phyloP scores from a whole-genome alignment of 129 eudicot genomes.

The Lactuca sativa region DNA sequence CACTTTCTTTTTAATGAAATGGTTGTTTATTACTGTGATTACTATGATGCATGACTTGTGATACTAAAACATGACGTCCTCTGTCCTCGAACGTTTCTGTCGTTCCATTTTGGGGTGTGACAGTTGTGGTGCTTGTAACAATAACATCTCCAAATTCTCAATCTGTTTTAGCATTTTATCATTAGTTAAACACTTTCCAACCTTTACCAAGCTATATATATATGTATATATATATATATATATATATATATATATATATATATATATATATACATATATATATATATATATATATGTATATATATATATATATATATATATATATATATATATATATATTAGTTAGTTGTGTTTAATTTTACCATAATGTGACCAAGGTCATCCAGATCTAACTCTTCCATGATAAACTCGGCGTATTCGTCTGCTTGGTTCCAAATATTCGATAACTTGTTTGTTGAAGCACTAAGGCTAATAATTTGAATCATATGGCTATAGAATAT shows the following conservation, averaged over 20 bases:
- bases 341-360: slow-evolving; percentile 5
- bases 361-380: slow-evolving; percentile 62
- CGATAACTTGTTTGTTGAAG: slow-evolving; percentile 63
- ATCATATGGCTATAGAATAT: slow-evolving; percentile 9
- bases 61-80: no score
- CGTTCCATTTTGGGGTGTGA: no score
- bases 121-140: slow-evolving; percentile 68
- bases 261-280: no score
- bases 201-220: no score
- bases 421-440: slow-evolving; percentile 58
- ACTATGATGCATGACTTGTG: no score
- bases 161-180: slow-evolving; percentile 35
- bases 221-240: no score
- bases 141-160: slow-evolving; percentile 67
- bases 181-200: neutral
- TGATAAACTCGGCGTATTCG: slow-evolving; percentile 69
- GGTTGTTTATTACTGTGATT: no score
- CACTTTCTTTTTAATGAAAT: no score
- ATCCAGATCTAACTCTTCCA: slow-evolving; percentile 70
- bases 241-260: no score
- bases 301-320: no score
- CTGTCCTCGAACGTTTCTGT: no score
- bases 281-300: no score
- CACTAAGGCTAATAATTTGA: slow-evolving; percentile 64
- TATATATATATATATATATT: neutral